These are phyloP conservation scores for Aspergillus ochraceus DNA, from an alignment of 2,329 filamentous ascomycete genomes.

Conservation along the genomic window DNA sequence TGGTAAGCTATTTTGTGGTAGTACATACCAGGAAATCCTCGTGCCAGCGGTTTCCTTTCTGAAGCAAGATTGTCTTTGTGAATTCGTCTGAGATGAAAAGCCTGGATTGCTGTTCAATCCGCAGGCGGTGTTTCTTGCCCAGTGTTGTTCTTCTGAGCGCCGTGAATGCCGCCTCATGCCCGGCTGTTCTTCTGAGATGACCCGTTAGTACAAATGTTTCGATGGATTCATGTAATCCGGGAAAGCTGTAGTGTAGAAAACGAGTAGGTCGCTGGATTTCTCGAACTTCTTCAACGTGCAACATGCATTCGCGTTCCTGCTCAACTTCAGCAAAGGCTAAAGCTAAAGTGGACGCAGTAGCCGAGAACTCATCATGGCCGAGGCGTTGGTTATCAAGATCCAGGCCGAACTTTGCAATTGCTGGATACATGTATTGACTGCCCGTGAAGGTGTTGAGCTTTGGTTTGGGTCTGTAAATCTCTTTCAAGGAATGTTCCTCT, in stretches of 20 bases:
- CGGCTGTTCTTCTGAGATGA: not conserved
- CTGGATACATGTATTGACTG: not conserved
- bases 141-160: constrained; percentile 10
- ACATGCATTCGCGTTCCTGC: constrained; percentile 60
- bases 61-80: constrained; percentile 9
- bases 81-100: constrained; percentile 17
- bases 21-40: constrained; percentile 13
- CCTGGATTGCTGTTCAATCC: not conserved
- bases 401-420: not conserved
- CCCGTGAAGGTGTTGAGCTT: constrained; percentile 9
- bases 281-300: constrained; percentile 58
- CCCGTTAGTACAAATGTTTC: constrained; percentile 15
- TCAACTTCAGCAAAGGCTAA: constrained; percentile 60
- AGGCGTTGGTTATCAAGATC: constrained; percentile 22
- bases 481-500: constrained; percentile 58
- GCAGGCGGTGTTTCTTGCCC: constrained; percentile 9
- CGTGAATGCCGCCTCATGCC: constrained; percentile 3
- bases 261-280: constrained; percentile 51
- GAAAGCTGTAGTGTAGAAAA: constrained; percentile 43
- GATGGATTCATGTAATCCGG: constrained; percentile 50
- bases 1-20: not conserved
- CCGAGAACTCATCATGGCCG: constrained; percentile 30
- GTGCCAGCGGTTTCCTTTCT: not conserved
- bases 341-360: constrained; percentile 50
- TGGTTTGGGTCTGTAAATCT: constrained; percentile 54